Conservation (phyloP, 208 protist genomes). For the Strigomonas culicis region DNA sequence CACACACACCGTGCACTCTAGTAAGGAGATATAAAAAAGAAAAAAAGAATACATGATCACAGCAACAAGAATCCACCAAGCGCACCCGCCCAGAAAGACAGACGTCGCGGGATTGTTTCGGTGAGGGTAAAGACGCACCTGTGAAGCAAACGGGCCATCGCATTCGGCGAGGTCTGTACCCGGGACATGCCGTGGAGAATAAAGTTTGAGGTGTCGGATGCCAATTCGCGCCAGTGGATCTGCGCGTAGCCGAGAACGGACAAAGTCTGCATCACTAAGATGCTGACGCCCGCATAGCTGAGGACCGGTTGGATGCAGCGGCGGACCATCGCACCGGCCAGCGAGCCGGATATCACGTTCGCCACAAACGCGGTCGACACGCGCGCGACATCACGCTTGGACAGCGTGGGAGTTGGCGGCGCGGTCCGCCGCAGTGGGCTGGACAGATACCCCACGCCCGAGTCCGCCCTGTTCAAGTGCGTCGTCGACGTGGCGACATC, state of each 20-base stretch:
- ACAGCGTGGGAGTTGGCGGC: background rate
- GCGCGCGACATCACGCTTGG: constrained; percentile 16
- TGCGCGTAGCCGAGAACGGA: constrained; percentile 53
- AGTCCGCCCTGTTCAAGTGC: background rate
- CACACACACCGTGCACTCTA: too few species aligned
- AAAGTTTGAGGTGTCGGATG: constrained; percentile 26
- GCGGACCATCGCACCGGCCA: constrained; percentile 20
- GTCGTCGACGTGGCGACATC: background rate
- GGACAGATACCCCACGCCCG: background rate
- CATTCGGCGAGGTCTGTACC: background rate
- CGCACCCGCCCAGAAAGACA: constrained; percentile 44
- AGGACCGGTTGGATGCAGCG: constrained; percentile 18
- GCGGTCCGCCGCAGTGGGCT: background rate
- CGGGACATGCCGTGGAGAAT: constrained; percentile 21
- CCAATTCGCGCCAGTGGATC: constrained; percentile 43
- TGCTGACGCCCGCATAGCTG: constrained; percentile 20
- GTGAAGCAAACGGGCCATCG: background rate
- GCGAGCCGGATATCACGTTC: constrained; percentile 23
- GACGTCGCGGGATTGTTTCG: constrained; percentile 28
- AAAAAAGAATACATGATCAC: constrained; percentile 3
- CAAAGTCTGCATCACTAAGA: constrained; percentile 44
- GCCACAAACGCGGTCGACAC: constrained; percentile 22
- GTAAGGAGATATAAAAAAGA: background rate
- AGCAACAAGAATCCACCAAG: constrained; percentile 25
- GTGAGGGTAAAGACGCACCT: constrained; percentile 22